These are phyloP conservation scores for Plantago coronopus DNA, from an alignment of 305 asterid genomes.

Conservation along the genomic window DNA sequence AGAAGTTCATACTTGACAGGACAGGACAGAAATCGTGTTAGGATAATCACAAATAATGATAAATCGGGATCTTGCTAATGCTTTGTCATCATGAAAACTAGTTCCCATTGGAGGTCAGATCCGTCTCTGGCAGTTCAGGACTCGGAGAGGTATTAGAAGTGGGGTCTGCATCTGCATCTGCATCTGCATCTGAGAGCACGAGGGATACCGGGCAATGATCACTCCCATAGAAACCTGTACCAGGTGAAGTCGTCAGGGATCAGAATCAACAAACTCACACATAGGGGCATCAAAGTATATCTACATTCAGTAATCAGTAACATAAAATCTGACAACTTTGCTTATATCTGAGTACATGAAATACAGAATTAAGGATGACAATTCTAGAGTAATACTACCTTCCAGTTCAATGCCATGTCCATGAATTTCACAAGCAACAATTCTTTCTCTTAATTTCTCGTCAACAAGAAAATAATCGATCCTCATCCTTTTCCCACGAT, in stretches of 20 bases:
- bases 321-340: no score
- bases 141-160: constrained; percentile 55
- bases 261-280: constrained; percentile 11
- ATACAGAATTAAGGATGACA: not conserved
- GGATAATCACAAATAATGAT: not conserved
- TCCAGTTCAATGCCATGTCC: constrained; percentile 80
- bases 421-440: constrained; percentile 67
- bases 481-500: constrained; percentile 97
- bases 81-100: constrained; percentile 7
- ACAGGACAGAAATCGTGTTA: not conserved
- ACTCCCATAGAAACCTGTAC: constrained; percentile 90
- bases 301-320: no score
- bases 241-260: constrained; percentile 6
- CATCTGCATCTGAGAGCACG: constrained; percentile 47
- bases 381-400: constrained; percentile 36
- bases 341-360: no score
- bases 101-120: constrained; percentile 22
- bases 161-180: not conserved
- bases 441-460: constrained; percentile 63
- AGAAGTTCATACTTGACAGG: no score
- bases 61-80: not conserved
- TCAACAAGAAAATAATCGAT: constrained; percentile 81
- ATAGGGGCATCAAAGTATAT: not conserved
- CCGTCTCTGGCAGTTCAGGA: constrained; percentile 49
- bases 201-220: constrained; percentile 92